Conservation (phyloP, 1,284 basidiomycete species). For the Boletus semigastroideus region DNA sequence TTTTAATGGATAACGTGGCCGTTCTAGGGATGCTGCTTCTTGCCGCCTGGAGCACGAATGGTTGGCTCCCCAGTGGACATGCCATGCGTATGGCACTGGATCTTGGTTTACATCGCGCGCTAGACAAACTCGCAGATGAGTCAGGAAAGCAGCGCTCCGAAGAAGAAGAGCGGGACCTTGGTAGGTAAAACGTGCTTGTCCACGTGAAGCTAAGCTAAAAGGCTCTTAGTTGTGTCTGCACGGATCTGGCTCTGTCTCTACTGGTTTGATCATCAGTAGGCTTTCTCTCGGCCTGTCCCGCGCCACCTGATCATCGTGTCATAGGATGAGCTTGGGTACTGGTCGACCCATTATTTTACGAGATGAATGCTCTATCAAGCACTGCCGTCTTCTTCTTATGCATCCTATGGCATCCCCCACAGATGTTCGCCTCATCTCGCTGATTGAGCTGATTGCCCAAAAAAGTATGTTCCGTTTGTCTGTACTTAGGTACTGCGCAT, state of each 20-base stretch:
- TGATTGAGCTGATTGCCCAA: slow-evolving; percentile 88
- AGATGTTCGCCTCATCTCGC: slow-evolving; percentile 83
- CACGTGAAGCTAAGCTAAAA: slow-evolving; percentile 8
- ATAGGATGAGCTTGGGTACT: slow-evolving; percentile 87
- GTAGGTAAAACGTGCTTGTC: slow-evolving; percentile 40
- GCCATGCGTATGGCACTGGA: slow-evolving; percentile 95
- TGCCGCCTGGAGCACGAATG: slow-evolving; percentile 91
- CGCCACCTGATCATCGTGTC: slow-evolving; percentile 20
- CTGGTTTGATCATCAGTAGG: slow-evolving; percentile 89
- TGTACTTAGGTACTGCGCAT: slow-evolving; percentile 19
- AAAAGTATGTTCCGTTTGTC: slow-evolving; percentile 56
- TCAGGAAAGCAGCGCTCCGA: slow-evolving; percentile 66
- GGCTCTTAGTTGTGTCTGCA: slow-evolving; percentile 74
- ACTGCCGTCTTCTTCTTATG: slow-evolving; percentile 76
- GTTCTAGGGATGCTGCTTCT: slow-evolving; percentile 80
- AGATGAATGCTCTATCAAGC: slow-evolving; percentile 83
- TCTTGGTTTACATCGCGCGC: slow-evolving; percentile 84
- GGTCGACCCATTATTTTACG: slow-evolving; percentile 87
- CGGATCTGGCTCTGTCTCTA: slow-evolving; percentile 94
- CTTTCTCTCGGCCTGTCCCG: slow-evolving; percentile 17
- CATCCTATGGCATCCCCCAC: slow-evolving; percentile 88
- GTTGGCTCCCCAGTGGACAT: slow-evolving; percentile 90
- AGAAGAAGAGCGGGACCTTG: slow-evolving; percentile 84
- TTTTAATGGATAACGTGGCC: slow-evolving; percentile 5
- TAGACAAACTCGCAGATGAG: slow-evolving; percentile 86